Base-by-base conservation (phyloP, 352 stramenopile genomes). In the Globisporangium polare region DNA sequence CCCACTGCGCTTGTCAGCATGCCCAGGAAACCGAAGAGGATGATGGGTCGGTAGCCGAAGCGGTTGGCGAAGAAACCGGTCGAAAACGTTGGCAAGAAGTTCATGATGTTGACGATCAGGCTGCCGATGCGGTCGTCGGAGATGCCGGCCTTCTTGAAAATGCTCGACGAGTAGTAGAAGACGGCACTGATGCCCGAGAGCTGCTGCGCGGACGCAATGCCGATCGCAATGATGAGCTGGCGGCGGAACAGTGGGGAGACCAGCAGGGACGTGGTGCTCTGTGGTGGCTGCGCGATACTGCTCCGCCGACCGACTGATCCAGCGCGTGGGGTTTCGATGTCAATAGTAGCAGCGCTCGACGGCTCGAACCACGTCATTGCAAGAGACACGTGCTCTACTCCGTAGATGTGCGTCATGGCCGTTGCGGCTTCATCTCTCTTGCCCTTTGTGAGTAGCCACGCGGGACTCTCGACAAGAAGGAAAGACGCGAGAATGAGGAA, bases 141-240 rank as follows among this genome's bases (percentile, higher is more conserved):
- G 42, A 91, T 74, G 6, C 81, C 81, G 8, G 79, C 78, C 31
- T 79, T 63, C 27, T 73, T 80, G 56, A 89, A 91, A 18, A 89
- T 68, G 8, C 64, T 64, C 18, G 75, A 86, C 26, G 82, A 89
- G 63, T 91, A 91, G 56, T 86, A 81, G 62, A 88, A 89, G 12
- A 89, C 74, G 35, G 76, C 82, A 53, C 86, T 91, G 69, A 91
- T 73, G 29, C 78, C 81, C 1, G 75, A 83, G 42, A 90, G 72
- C 51, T 89, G 80, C 54, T 86, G 74, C 0, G 72, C 62, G 12
- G 65, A 60, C 5, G 69, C 68, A 31, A 89, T 62, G 5, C 67
- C 73, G 46, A 85, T 75, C 0, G 77, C 77, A 15, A 80, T 65
- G 6, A 88, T 53, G 2, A 86, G 56, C 55, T 89, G 78, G 5